A percentile compares a stretch with the other conserved stretches of the same genome.
Evolutionary conservation across 2,329 filamentous ascomycete species (phyloP).

Genomic region (Calonectria crousiana): DNA sequence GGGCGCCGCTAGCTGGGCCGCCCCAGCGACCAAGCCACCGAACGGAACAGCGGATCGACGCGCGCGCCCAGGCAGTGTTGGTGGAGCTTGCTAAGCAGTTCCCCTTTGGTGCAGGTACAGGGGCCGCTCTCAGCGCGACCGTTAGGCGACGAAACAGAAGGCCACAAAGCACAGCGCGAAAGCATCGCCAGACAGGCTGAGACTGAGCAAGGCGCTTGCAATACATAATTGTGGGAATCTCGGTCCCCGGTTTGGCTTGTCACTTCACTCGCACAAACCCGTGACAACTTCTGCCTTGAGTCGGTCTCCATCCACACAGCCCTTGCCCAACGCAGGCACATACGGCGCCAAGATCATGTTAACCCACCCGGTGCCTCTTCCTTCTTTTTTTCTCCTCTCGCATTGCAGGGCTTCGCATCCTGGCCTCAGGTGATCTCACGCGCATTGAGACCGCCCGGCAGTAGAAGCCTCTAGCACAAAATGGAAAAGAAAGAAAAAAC

Average conservation of each 20-base stretch:
- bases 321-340: not conserved
- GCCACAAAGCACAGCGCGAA: not conserved
- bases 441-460: not conserved
- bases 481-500: not conserved
- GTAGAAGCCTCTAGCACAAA: not conserved
- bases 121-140: not conserved
- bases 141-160: slow-evolving; percentile 6
- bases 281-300: not conserved
- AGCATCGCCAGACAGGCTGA: not conserved
- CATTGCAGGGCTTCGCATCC: slow-evolving; percentile 12
- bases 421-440: slow-evolving; percentile 15
- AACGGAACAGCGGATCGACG: slow-evolving; percentile 2
- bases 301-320: not conserved
- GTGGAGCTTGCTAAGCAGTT: not conserved
- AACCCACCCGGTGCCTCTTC: slow-evolving; percentile 4
- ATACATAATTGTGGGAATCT: not conserved
- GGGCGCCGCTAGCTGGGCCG: not conserved
- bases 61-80: not conserved
- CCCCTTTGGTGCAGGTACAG: not conserved
- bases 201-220: not conserved
- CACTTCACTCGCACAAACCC: not conserved
- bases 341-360: not conserved
- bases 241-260: not conserved
- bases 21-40: not conserved
- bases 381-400: not conserved